Evolutionary conservation across 768 basidiomycete species (phyloP).

Genomic region (Tricholoma sp.): DNA sequence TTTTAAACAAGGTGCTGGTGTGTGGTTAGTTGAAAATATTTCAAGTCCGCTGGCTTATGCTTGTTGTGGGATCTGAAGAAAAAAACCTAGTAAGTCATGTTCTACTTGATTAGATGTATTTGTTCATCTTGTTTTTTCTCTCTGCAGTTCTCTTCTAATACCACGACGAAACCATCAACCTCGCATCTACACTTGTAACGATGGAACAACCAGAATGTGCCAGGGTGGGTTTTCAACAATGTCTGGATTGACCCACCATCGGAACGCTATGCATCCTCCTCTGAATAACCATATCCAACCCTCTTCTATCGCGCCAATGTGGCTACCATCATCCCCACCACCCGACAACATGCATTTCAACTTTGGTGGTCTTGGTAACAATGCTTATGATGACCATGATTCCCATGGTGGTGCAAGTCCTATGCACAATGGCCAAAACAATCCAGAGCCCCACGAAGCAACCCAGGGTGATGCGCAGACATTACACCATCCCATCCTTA

Average conservation of each 20-base stretch:
- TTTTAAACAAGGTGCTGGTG: too few species aligned
- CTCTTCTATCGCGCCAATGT: not conserved
- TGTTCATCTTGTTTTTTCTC: not conserved
- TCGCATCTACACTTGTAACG: not conserved
- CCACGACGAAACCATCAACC: not conserved
- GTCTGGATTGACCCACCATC: not conserved
- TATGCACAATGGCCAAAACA: too few species aligned
- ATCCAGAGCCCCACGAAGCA: not conserved
- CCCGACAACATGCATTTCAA: not conserved
- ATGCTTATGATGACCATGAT: not conserved
- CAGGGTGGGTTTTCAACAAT: not conserved
- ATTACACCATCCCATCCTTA: not conserved
- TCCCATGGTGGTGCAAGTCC: not conserved
- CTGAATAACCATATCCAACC: not conserved
- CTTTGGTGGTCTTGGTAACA: not conserved
- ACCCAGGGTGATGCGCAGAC: not conserved
- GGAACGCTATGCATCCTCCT: not conserved
- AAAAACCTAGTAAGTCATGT: too few species aligned
- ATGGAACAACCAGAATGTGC: constrained; percentile 1
- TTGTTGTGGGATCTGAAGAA: too few species aligned
- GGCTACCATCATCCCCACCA: not conserved
- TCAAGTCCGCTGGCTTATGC: too few species aligned
- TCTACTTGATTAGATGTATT: too few species aligned
- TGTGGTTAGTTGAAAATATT: too few species aligned
- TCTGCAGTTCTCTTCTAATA: not conserved